Evolutionary conservation across 305 asterid species (phyloP), one percentile per base, ranked within the genome.

Genomic region (Caryopteris hybrid): DNA sequence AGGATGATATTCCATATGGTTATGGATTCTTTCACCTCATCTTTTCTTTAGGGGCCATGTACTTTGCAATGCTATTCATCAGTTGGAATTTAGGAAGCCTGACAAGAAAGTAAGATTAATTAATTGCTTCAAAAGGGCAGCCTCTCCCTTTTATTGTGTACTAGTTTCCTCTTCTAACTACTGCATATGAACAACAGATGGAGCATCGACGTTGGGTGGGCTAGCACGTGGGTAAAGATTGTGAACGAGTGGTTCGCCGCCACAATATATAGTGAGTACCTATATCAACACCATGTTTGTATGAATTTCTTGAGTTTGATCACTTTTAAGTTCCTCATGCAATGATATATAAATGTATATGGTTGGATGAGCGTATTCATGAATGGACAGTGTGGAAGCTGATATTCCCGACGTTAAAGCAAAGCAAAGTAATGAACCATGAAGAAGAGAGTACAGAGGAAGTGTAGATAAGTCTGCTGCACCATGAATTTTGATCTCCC

Each of bases 141-240:
- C n/a, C n/a, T n/a, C n/a, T n/a, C n/a, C n/a, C n/a, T n/a, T n/a
- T 36, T 38, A 2, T 42, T 13, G 25, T 23, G 52, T 39, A 27
- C 5, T 57, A 34, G 20, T 38, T 72, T 60, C 48, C 2, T 13
- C 8, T 29, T 22, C 54, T 45, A 63, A 70, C 66, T 22, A 17
- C 3, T 29, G 23, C 21, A 50, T 53, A n/a, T 16, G 23, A 23
- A 51, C 36, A 20, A 23, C 81, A 91, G 96, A 72, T 93, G 95
- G 97, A 83, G 95, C 80, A 91, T 93, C 27, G 99, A 93, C 63
- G 91, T 93, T 41, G 97, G 99, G 7, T 89, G 97, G 96, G 91
- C 92, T 48, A 89, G 97, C 67, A 89, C 96, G 2, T 93, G 96
- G 99, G 97, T 91, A 29, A 91, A 89, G 80, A 89, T 94, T 25